A percentile compares a stretch with the other conserved stretches of the same genome.
These are phyloP conservation scores for Mortierella sp. DNA, from an alignment of 371 early-diverging fungal genomes.

Conservation along the genomic window DNA sequence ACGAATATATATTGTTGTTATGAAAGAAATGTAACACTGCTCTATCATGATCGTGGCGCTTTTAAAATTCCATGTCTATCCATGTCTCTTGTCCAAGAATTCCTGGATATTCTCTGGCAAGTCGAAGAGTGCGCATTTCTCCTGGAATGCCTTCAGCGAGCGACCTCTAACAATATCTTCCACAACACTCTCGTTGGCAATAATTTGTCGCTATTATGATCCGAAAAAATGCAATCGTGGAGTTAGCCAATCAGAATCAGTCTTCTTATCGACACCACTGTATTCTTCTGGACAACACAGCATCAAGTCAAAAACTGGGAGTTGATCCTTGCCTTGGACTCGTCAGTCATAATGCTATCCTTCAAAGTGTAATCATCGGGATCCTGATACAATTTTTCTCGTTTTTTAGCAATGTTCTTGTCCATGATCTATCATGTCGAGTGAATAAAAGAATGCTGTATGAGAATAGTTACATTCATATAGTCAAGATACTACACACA, in stretches of 20 bases:
- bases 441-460: not conserved
- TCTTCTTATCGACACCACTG: not conserved
- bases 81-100: conserved; percentile 58
- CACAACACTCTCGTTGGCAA: conserved; percentile 75
- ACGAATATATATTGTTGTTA: too few relatives aligned
- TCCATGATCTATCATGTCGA: conserved; percentile 65
- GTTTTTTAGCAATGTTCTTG: conserved; percentile 67
- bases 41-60: not conserved
- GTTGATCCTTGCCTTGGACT: conserved; percentile 66
- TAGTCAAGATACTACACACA: too few relatives aligned
- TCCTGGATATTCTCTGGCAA: conserved; percentile 67
- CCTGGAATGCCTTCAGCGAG: conserved; percentile 76
- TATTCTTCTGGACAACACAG: too few relatives aligned
- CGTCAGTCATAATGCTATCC: conserved; percentile 69
- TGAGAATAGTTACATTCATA: not conserved
- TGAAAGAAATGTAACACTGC: not conserved
- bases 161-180: conserved; percentile 82
- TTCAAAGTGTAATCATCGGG: conserved; percentile 72
- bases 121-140: conserved; percentile 75
- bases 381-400: conserved; percentile 68
- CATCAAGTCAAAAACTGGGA: not conserved
- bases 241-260: not conserved
- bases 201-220: conserved; percentile 71
- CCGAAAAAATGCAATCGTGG: not conserved
- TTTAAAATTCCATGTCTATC: conserved; percentile 22